Conservation (phyloP, 106 monocot species). For the Phalaenopsis equestris region DNA sequence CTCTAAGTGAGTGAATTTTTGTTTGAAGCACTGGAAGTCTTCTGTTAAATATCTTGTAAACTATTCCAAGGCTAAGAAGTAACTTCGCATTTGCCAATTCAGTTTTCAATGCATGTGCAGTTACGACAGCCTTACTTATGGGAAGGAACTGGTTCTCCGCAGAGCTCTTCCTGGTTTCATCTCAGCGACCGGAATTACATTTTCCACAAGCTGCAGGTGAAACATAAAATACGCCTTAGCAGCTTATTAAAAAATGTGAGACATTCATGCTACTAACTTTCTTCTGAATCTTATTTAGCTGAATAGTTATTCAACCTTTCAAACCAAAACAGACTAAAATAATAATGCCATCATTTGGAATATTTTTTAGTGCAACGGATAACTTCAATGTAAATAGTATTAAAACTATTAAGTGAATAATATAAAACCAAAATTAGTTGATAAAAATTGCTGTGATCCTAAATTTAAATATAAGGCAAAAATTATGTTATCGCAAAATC, state of each 20-base stretch:
- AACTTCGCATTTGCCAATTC: background rate
- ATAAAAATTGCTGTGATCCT: background rate
- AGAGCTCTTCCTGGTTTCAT: background rate
- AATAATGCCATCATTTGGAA: too few species aligned
- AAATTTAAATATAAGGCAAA: background rate
- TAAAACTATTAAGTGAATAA: background rate
- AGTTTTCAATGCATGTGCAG: background rate
- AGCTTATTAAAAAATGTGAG: background rate
- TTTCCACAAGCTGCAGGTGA: conserved; percentile 17
- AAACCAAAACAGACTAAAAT: too few species aligned
- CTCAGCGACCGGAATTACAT: conserved; percentile 13
- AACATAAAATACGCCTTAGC: background rate
- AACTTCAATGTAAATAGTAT: background rate
- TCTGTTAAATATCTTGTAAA: background rate
- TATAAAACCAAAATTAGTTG: background rate
- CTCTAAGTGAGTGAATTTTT: background rate
- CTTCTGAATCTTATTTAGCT: too few species aligned
- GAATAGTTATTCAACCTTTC: too few species aligned
- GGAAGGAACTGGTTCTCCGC: conserved; percentile 17
- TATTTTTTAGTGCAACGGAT: too few species aligned
- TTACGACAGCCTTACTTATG: background rate
- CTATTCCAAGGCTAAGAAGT: background rate
- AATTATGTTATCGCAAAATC: too few species aligned
- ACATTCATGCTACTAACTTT: too few species aligned
- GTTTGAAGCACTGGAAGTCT: background rate